Conservation (phyloP, 495 filamentous ascomycete species). For the Penicillium taxi region DNA sequence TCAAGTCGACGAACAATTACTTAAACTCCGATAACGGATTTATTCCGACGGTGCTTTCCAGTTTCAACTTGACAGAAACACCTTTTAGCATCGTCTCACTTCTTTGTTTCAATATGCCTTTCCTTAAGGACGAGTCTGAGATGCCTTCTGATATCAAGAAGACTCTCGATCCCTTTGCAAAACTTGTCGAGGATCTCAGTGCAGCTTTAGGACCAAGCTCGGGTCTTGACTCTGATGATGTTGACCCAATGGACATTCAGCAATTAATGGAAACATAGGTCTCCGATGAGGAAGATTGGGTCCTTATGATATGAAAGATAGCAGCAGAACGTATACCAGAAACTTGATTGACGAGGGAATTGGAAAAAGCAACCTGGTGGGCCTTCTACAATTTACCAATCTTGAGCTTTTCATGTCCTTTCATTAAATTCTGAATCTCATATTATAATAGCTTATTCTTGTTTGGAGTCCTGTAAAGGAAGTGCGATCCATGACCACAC, state of each 20-base stretch:
- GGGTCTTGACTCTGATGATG: constrained; percentile 69
- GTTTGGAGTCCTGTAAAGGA: constrained; percentile 87
- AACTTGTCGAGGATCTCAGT: constrained; percentile 65
- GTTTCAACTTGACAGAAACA: too few relatives aligned
- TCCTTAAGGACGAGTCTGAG: constrained; percentile 15
- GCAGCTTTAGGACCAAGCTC: constrained; percentile 65
- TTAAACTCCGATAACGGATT: constrained; percentile 12
- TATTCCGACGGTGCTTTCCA: background rate
- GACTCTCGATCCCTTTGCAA: constrained; percentile 49
- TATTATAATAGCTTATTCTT: constrained; percentile 65
- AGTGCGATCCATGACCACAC: constrained; percentile 85
- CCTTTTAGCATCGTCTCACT: too few relatives aligned
- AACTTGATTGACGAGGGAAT: constrained; percentile 89
- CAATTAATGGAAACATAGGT: constrained; percentile 62
- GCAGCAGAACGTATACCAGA: constrained; percentile 63
- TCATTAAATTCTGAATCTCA: background rate
- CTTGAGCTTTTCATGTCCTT: background rate
- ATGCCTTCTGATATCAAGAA: constrained; percentile 7
- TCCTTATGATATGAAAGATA: constrained; percentile 59
- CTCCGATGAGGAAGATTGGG: constrained; percentile 63
- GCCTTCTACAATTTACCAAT: constrained; percentile 12
- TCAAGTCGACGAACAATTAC: background rate
- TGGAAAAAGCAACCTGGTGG: constrained; percentile 81
- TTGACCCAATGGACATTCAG: constrained; percentile 61
- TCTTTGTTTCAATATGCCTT: constrained; percentile 39